phyloP scores from a whole-genome alignment of 1,284 basidiomycete species.

The Ceratobasidium sp. region DNA sequence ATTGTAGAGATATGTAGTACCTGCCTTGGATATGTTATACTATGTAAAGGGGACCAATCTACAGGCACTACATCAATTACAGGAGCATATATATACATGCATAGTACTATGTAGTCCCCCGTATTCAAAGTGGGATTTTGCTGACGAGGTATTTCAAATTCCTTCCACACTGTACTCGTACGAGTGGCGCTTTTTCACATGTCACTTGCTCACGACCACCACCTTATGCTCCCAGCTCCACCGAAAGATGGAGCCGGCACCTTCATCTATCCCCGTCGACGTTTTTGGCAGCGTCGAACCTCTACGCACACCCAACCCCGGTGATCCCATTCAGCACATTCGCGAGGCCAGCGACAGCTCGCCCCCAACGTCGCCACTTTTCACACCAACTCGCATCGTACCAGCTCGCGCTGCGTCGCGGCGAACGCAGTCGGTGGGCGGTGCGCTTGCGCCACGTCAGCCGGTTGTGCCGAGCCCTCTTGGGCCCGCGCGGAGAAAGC shows the following conservation, averaged over 20 bases:
- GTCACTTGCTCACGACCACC: background rate
- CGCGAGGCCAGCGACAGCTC: slow-evolving; percentile 17
- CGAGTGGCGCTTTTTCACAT: slow-evolving; percentile 30
- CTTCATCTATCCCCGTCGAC: slow-evolving; percentile 6
- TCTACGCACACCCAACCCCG: background rate
- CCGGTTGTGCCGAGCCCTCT: slow-evolving; percentile 9
- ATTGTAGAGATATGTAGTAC: no score
- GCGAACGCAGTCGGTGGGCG: slow-evolving; percentile 26
- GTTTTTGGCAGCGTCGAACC: slow-evolving; percentile 36
- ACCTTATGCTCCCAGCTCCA: background rate
- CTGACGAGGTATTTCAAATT: no score
- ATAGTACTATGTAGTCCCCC: no score
- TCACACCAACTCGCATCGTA: background rate
- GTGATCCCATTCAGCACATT: background rate
- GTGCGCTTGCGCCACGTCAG: background rate
- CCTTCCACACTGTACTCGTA: no score
- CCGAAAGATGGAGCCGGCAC: background rate
- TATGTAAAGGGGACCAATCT: no score
- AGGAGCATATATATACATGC: no score
- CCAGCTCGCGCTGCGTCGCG: slow-evolving; percentile 20
- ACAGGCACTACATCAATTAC: no score
- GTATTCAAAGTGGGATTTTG: no score
- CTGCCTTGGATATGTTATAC: no score
- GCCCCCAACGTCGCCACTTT: slow-evolving; percentile 4
- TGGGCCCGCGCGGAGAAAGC: slow-evolving; percentile 29